phyloP scores from a whole-genome alignment of 169 alveolate species.

The Babesia gibsoni region DNA sequence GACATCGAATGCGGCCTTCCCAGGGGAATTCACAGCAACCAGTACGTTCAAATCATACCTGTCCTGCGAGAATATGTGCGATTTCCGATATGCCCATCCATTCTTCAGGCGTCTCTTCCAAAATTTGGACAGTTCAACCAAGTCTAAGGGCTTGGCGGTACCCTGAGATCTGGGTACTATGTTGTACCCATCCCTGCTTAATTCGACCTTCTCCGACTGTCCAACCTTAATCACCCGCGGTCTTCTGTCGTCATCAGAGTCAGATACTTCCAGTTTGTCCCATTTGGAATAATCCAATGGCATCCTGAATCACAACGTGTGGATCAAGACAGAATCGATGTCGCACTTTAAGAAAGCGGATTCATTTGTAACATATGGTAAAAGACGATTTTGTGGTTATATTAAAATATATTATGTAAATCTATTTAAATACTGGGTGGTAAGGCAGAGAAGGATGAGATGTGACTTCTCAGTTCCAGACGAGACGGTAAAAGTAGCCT shows the following conservation, averaged over 20 bases:
- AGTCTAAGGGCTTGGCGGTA: not conserved
- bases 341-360: not conserved
- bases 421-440: too few relatives aligned
- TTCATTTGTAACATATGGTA: not conserved
- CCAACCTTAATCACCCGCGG: conserved; percentile 43
- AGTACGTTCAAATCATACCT: conserved; percentile 31
- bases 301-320: conserved; percentile 9
- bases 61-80: conserved; percentile 47
- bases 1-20: not conserved
- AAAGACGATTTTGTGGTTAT: not conserved
- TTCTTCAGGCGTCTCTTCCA: conserved; percentile 46
- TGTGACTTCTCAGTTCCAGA: too few relatives aligned
- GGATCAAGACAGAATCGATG: conserved; percentile 9
- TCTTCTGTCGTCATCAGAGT: conserved; percentile 41
- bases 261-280: conserved; percentile 59
- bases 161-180: conserved; percentile 1
- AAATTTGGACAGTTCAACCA: conserved; percentile 8
- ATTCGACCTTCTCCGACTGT: conserved; percentile 26
- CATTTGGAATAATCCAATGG: conserved; percentile 60
- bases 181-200: conserved; percentile 37
- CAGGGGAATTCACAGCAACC: conserved; percentile 9
- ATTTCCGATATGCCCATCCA: conserved; percentile 36
- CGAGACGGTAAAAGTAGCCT: too few relatives aligned
- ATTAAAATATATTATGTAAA: too few relatives aligned
- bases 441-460: too few relatives aligned